Evolutionary conservation across 2,329 filamentous ascomycete species (phyloP).

Genomic region (Cladorrhinum sp.): DNA sequence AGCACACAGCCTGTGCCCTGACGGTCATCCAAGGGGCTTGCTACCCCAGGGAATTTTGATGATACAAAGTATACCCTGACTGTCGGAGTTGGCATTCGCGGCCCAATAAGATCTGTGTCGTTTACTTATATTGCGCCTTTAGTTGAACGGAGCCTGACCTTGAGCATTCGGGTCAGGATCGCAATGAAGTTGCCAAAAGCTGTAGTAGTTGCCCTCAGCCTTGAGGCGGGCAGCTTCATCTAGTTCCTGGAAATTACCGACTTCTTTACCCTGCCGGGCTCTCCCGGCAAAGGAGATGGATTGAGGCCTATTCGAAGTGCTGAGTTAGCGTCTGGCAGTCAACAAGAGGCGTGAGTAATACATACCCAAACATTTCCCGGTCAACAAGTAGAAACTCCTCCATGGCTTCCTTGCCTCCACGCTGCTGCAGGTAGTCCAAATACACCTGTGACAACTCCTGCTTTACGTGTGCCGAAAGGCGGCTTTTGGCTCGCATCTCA

Average conservation of each 20-base stretch:
- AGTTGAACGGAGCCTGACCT: constrained; percentile 53
- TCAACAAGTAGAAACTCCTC: constrained; percentile 83
- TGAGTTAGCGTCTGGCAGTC: constrained; percentile 14
- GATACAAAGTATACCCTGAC: background rate
- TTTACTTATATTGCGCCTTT: too few relatives aligned
- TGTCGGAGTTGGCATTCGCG: background rate
- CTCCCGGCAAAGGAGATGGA: constrained; percentile 45
- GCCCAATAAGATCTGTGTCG: too few relatives aligned
- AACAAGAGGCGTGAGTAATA: background rate
- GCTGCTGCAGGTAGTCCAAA: constrained; percentile 77
- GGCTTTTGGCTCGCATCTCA: constrained; percentile 69
- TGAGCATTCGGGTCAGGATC: constrained; percentile 46
- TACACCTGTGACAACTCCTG: constrained; percentile 76
- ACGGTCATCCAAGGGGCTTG: background rate
- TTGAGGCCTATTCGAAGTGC: constrained; percentile 37
- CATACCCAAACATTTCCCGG: constrained; percentile 80
- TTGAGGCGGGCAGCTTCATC: constrained; percentile 50
- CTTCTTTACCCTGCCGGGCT: constrained; percentile 44
- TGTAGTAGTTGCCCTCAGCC: constrained; percentile 50
- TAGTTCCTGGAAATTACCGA: constrained; percentile 44
- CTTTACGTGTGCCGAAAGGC: constrained; percentile 63
- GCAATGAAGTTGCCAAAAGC: constrained; percentile 51
- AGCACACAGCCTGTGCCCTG: background rate
- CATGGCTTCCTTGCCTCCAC: constrained; percentile 78
- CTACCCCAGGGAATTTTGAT: background rate